A percentile compares a stretch with the other conserved stretches of the same genome.
Conservation (phyloP, 169 alveolate genomes). For the Plasmodium cynomolgi region DNA sequence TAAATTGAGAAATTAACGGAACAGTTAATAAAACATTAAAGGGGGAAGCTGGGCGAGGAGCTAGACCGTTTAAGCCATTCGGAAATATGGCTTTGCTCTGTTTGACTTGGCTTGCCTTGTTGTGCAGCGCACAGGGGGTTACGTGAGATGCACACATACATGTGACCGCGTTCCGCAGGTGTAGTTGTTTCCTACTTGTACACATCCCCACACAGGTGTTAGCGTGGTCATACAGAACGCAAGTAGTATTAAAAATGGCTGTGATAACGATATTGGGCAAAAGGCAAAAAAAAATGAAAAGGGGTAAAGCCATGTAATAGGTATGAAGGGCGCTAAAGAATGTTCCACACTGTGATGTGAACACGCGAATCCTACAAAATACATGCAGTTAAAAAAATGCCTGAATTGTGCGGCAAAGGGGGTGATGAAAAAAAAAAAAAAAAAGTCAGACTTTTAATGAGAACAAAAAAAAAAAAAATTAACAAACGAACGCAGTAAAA, state of each 20-base stretch:
- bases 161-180: neutral
- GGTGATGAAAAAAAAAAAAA: constrained; percentile 12
- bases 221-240: neutral
- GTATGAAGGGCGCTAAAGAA: neutral
- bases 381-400: constrained; percentile 51
- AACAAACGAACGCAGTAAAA: constrained; percentile 8
- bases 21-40: constrained; percentile 1
- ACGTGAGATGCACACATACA: constrained; percentile 30
- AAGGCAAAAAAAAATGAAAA: constrained; percentile 25
- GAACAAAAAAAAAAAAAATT: constrained; percentile 19
- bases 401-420: constrained; percentile 20
- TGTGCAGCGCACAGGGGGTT: neutral
- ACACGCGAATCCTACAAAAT: constrained; percentile 11
- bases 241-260: neutral
- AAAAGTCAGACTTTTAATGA: neutral
- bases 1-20: neutral
- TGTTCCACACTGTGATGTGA: neutral
- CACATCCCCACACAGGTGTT: neutral
- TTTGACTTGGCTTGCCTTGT: neutral
- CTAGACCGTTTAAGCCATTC: neutral
- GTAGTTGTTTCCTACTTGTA: neutral
- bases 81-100: neutral
- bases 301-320: neutral
- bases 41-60: neutral
- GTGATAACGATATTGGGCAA: neutral